Evolutionary conservation across 1,284 basidiomycete genomes (phyloP).

Genomic region (Heterobasidion irregulare): DNA sequence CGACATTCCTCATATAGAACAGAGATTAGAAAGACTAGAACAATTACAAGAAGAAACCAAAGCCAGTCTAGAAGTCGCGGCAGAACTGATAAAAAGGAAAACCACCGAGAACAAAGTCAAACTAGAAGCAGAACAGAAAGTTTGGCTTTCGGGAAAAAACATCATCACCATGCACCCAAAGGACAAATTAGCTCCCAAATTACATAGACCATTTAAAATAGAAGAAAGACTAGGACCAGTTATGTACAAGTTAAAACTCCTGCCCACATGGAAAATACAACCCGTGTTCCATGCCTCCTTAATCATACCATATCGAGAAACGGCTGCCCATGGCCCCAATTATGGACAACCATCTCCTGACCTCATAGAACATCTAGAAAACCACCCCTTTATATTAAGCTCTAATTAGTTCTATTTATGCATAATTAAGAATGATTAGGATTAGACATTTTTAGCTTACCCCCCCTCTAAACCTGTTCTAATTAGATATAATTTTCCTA

Average conservation of each 20-base stretch:
- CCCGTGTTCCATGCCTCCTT: conserved; percentile 7
- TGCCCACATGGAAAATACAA: conserved; percentile 8
- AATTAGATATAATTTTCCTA: no score
- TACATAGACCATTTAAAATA: background rate
- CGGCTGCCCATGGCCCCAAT: background rate
- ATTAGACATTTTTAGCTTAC: no score
- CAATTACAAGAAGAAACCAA: no score
- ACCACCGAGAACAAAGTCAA: no score
- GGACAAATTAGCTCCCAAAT: background rate
- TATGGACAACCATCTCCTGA: background rate
- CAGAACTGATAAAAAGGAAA: no score
- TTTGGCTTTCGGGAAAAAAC: background rate
- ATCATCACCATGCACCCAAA: background rate
- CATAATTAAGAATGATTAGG: no score
- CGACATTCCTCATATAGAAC: no score
- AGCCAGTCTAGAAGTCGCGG: no score
- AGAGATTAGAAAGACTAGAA: no score
- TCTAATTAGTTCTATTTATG: no score
- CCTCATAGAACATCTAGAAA: background rate
- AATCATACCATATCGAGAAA: conserved; percentile 8
- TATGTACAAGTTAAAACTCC: conserved; percentile 1
- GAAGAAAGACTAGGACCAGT: background rate
- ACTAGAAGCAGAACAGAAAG: no score
- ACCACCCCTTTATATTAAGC: background rate
- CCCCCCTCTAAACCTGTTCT: no score